Percentiles rank a stretch among this genome's conserved stretches.
phyloP scores from a whole-genome alignment of 106 monocot genomes.

The Dendrobium catenatum region DNA sequence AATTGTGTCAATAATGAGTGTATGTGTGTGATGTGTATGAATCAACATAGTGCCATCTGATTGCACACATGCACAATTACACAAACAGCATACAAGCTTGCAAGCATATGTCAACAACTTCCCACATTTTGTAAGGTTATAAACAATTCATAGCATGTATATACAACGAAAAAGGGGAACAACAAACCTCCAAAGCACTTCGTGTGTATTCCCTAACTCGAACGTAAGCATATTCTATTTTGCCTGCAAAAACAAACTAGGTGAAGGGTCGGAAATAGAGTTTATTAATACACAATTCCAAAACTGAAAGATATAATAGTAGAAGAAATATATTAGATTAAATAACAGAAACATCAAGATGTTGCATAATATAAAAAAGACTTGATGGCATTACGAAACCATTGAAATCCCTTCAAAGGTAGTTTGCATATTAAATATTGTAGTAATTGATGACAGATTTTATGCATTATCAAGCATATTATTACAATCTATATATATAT shows the following conservation, averaged over 20 bases:
- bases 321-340: background rate
- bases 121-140: background rate
- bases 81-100: background rate
- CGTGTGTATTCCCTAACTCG: slow-evolving; percentile 59
- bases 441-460: background rate
- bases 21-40: background rate
- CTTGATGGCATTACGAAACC: no score
- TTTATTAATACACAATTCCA: background rate
- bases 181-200: slow-evolving; percentile 66
- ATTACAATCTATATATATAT: background rate
- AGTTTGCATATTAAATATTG: no score
- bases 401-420: no score
- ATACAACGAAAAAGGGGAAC: background rate
- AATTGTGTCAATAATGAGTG: background rate
- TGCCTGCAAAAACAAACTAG: slow-evolving; percentile 39
- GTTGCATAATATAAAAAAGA: no score
- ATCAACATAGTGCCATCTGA: background rate
- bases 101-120: background rate
- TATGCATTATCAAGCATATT: background rate
- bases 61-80: background rate
- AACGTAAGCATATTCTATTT: slow-evolving; percentile 76
- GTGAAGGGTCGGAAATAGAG: background rate
- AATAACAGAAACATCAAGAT: background rate
- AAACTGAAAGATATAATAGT: background rate
- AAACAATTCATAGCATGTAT: background rate